phyloP scores from a whole-genome alignment of 1,284 basidiomycete species.

The Sporisorium graminicola region DNA sequence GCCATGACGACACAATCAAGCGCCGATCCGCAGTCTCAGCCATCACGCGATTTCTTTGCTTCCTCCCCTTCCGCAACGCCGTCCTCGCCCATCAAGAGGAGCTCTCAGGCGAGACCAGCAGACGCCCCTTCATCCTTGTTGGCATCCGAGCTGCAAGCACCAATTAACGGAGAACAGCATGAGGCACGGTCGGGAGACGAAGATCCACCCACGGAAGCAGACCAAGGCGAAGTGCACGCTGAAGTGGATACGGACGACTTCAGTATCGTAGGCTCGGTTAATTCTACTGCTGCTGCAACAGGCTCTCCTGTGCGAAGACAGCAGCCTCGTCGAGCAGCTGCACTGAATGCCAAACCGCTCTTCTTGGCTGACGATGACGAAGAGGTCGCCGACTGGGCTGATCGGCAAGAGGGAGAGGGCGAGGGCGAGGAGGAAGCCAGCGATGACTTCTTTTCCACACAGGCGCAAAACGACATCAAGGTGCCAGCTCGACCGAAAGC shows the following conservation, averaged over 20 bases:
- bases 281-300: background rate
- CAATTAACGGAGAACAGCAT: background rate
- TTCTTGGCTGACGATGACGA: constrained; percentile 43
- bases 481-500: constrained; percentile 1
- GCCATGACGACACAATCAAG: constrained; percentile 39
- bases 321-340: constrained; percentile 39
- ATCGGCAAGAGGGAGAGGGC: background rate
- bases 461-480: constrained; percentile 8
- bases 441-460: constrained; percentile 34
- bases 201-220: background rate
- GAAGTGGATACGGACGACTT: constrained; percentile 12
- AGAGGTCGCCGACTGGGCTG: constrained; percentile 28
- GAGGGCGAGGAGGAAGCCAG: constrained; percentile 14
- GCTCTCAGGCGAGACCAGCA: background rate
- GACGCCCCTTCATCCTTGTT: background rate
- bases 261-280: constrained; percentile 21
- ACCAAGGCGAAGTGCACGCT: background rate
- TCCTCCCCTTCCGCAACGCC: constrained; percentile 48
- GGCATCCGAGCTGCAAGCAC: too few relatives aligned
- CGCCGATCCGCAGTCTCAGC: constrained; percentile 31
- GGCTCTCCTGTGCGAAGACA: constrained; percentile 19
- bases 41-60: constrained; percentile 46
- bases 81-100: constrained; percentile 21
- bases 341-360: constrained; percentile 37
- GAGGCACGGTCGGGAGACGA: background rate